Base-by-base conservation (phyloP, 75 land plant genomes). In the Gnetum montanum region DNA sequence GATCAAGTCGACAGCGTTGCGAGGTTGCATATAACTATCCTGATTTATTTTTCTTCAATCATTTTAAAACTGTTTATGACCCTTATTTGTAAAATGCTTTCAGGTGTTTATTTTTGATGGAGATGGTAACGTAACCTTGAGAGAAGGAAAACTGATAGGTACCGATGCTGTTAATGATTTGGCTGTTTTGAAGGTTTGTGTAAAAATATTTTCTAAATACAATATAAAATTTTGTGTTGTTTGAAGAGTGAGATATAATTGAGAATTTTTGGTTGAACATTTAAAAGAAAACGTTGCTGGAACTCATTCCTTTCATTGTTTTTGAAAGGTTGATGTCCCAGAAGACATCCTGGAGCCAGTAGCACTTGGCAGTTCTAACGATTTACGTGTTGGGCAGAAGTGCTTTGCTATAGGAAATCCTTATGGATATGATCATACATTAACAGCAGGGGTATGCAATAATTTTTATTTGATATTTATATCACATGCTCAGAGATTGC, bases 371-470 rank as follows among this genome's bases (percentile, higher is more conserved):
- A 84, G 72, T 18, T 92, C 97, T 36, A 65, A 61, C 41, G 62
- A 74, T 37, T 61, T 92, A 37, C 75, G 53, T 36, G 97, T 92
- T 41, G 97, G 97, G 5, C 97, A 92, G 59, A 92, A 80, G 60
- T 92, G 95, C 57, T 92, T 65, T 73, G 94, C 97, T 27, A 92
- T 92, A 59, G 97, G 97, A 20, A 92, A 84, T 67, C 97, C 97
- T 41, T 88, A 71, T 62, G 97, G 97, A 47, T 88, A 69, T 58
- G 86, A 84, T 58, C 84, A 88, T 63, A 92, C 97, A 33, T 60
- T 92, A 10, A 92, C 97, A 31, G 73, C 97, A 49, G 97, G 97
- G 85, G 97, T 92, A 85, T 46, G 4, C n/a, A n/a, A n/a, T n/a
- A n/a, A n/a, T n/a, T n/a, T n/a, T n/a, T n/a, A n/a, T n/a, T n/a